phyloP scores from a whole-genome alignment of 306 rosid species.

The Hylodesmum podocarpum region DNA sequence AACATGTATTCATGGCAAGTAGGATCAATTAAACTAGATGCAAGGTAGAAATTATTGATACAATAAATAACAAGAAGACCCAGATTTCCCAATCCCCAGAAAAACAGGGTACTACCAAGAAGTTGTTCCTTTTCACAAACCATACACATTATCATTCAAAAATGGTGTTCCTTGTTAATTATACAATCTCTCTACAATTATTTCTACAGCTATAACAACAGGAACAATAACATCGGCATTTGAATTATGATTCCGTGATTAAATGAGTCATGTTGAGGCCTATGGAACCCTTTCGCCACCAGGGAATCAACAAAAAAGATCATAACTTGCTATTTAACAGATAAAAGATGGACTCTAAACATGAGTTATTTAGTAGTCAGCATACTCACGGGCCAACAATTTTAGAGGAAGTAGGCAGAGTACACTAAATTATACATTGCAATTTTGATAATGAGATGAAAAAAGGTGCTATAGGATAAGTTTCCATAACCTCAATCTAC shows the following conservation, averaged over 20 bases:
- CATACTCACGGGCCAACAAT: background rate
- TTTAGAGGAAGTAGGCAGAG: background rate
- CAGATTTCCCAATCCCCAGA: background rate
- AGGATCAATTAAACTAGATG: constrained; percentile 16
- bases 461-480: constrained; percentile 12
- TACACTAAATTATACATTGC: background rate
- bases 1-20: background rate
- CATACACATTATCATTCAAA: background rate
- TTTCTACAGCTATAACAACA: background rate
- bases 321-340: background rate
- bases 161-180: background rate
- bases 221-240: background rate
- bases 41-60: constrained; percentile 13
- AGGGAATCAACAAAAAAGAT: background rate
- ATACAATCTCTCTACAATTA: background rate
- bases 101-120: background rate
- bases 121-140: background rate
- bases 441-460: constrained; percentile 5
- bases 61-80: background rate
- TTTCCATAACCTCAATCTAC: background rate
- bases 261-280: background rate
- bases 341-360: background rate
- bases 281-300: background rate
- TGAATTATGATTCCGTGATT: background rate
- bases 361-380: background rate